A percentile compares a stretch with the other conserved stretches of the same genome.
Conservation (phyloP, 768 basidiomycete genomes). For the Phylloporus arenicola region DNA sequence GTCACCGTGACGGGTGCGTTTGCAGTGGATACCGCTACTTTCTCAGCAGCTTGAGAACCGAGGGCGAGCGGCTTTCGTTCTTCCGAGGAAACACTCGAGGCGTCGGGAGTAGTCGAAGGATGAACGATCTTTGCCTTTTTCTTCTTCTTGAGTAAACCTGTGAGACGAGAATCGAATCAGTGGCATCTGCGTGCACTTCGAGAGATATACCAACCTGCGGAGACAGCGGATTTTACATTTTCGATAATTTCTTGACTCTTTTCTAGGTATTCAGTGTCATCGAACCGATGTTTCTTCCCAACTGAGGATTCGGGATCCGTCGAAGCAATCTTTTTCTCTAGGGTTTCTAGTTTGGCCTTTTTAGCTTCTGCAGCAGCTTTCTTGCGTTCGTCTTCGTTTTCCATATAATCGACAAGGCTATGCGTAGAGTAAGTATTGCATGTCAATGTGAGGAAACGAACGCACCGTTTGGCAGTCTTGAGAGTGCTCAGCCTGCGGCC, state of each 20-base stretch:
- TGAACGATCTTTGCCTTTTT: conserved; percentile 56
- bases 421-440: background rate
- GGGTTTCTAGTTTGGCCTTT: conserved; percentile 74
- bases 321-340: conserved; percentile 69
- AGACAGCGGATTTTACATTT: conserved; percentile 85
- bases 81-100: conserved; percentile 20
- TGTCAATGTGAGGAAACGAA: conserved; percentile 3
- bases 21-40: background rate
- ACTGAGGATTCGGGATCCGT: conserved; percentile 43
- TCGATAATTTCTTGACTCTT: conserved; percentile 89
- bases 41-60: background rate
- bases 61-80: background rate
- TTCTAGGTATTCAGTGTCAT: conserved; percentile 89
- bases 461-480: conserved; percentile 92
- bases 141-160: conserved; percentile 69
- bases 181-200: background rate
- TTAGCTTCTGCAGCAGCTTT: conserved; percentile 74
- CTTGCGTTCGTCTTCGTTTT: conserved; percentile 74
- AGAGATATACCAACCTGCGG: conserved; percentile 51
- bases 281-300: conserved; percentile 84
- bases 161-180: conserved; percentile 16
- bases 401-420: conserved; percentile 82
- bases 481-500: conserved; percentile 88
- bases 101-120: conserved; percentile 9
- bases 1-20: conserved; percentile 6